Conservation (phyloP, 176 grass and related monocot species). For the Rhipidocladum racemiflorum region DNA sequence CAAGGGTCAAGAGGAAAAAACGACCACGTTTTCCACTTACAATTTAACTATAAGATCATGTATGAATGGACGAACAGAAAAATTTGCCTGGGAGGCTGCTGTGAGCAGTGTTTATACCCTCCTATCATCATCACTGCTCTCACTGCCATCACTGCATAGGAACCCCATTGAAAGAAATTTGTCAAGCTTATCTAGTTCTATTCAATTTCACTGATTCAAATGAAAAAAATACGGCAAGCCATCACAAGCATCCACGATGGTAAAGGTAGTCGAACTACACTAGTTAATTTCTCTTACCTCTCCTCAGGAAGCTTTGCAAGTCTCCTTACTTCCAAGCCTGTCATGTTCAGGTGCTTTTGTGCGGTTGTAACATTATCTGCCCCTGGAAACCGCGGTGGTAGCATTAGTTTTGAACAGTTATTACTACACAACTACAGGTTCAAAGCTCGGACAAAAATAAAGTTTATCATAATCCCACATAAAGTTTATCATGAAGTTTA, state of each 20-base stretch:
- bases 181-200: constrained; percentile 7
- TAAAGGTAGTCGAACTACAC: not conserved
- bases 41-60: constrained; percentile 27
- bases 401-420: constrained; percentile 1
- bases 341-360: constrained; percentile 81
- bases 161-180: constrained; percentile 1
- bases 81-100: not conserved
- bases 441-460: not conserved
- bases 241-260: not conserved
- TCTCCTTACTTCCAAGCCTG: constrained; percentile 89
- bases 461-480: not conserved
- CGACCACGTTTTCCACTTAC: constrained; percentile 19
- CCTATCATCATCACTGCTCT: constrained; percentile 77
- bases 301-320: constrained; percentile 88
- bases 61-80: not conserved
- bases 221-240: not conserved
- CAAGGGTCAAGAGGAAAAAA: constrained; percentile 25
- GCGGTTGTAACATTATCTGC: constrained; percentile 73
- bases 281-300: constrained; percentile 49
- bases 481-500: not conserved
- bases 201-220: not conserved
- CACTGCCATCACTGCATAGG: constrained; percentile 67
- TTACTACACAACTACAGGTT: not conserved
- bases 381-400: constrained; percentile 44
- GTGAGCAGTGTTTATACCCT: constrained; percentile 19